Base-by-base conservation (phyloP, 2,329 filamentous ascomycete species). In the Mollisia scopiformis region DNA sequence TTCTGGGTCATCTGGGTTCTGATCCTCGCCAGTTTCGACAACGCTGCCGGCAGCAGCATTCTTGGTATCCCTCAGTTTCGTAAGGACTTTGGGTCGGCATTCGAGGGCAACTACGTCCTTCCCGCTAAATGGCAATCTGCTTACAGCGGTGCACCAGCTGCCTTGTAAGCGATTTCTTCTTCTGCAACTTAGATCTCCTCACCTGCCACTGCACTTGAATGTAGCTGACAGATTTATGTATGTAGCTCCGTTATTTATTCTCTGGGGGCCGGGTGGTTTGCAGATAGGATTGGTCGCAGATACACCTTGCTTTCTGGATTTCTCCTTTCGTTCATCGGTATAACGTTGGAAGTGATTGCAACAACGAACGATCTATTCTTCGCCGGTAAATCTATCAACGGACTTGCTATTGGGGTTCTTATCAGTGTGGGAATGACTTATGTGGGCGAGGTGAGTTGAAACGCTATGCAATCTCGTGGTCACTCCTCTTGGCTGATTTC, bases 361-460 rank as follows among this genome's bases (percentile, higher is more conserved):
- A 74, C 69, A 0, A 74, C 72, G 0, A 71, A 76, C 49, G 74
- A 70, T 1, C 75, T 75, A 0, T 67, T 82, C 0, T 83, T 83
- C 62, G 69, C 79, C 1, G 81, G 81, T 2, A 77, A 81, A 1
- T 68, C 83, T 31, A 59, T 81, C 2, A 73, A 80, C 3, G 75
- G 78, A 1, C 67, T 79, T 27, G 75, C 78, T 1, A 80, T 80
- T 59, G 79, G 74, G 25, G 78, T 79, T 52, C 66, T 81, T 19
- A 76, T 79, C 2, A 79, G 78, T 1, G 80, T 80, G 52, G 77
- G 75, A 4, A 78, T 79, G 59, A 78, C 79, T 23, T 81, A 80
- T 63, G 77, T 77, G 5, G 77, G 79, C 11, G 82, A 84, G 64
- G 53, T 74, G 31, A 65, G 68, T n/a, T n/a, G n/a, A n/a, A n/a